Evolutionary conservation across 495 filamentous ascomycete genomes (phyloP).

Genomic region (Xylaria cubensis): DNA sequence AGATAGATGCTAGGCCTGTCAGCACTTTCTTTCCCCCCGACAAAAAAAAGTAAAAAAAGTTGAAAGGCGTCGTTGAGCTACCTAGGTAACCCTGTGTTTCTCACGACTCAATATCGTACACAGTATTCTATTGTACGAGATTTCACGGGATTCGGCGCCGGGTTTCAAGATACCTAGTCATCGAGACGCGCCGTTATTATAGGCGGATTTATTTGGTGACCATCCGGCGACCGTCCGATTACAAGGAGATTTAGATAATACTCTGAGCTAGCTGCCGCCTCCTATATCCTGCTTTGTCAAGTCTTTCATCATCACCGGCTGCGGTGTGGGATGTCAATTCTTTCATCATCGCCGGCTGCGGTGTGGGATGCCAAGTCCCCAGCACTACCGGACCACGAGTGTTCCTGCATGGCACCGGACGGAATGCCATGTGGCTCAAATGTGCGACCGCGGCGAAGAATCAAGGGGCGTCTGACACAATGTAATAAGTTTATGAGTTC

Average conservation of each 20-base stretch:
- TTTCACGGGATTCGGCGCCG: not conserved
- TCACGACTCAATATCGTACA: not conserved
- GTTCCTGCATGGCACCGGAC: slow-evolving; percentile 28
- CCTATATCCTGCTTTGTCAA: not conserved
- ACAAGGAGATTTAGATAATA: not conserved
- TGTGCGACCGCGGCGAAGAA: slow-evolving; percentile 14
- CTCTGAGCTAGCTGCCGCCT: not conserved
- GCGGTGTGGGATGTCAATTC: slow-evolving; percentile 9
- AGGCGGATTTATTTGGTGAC: too few species aligned
- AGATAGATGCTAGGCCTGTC: not conserved
- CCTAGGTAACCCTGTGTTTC: not conserved
- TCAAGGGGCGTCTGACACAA: slow-evolving; percentile 8
- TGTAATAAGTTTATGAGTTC: not conserved
- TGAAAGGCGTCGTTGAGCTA: not conserved
- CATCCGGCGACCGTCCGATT: not conserved
- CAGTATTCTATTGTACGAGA: not conserved
- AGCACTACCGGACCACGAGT: slow-evolving; percentile 18
- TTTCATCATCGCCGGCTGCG: not conserved
- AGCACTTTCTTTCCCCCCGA: slow-evolving; percentile 16
- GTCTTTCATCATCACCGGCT: not conserved
- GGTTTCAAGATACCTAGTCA: not conserved
- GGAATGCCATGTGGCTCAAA: slow-evolving; percentile 30
- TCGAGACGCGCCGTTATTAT: not conserved
- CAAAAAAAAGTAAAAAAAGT: not conserved
- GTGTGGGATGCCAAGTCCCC: slow-evolving; percentile 10